A percentile compares a stretch with the other conserved stretches of the same genome.
phyloP scores from a whole-genome alignment of 2,329 filamentous ascomycete species.

The Periconia macrospinosa region DNA sequence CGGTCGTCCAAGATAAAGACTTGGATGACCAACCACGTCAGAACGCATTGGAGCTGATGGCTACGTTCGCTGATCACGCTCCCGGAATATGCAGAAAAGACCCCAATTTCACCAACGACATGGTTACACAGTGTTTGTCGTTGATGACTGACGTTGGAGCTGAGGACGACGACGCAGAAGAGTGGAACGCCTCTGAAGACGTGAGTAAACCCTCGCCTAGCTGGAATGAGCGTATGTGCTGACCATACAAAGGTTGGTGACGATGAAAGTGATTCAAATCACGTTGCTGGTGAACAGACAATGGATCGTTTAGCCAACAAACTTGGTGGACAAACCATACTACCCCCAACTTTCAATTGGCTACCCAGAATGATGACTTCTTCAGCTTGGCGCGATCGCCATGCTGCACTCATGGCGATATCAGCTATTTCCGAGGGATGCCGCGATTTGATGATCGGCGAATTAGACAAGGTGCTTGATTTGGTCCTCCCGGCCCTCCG shows the following conservation, averaged over 20 bases:
- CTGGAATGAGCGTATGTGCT: background rate
- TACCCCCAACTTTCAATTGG: constrained; percentile 95
- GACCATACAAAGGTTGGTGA: constrained; percentile 69
- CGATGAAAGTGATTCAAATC: constrained; percentile 95
- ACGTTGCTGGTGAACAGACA: constrained; percentile 95
- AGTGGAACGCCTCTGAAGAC: constrained; percentile 93
- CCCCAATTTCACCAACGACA: constrained; percentile 84
- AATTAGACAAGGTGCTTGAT: constrained; percentile 90
- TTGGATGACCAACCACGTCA: constrained; percentile 87
- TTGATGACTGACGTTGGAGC: constrained; percentile 96
- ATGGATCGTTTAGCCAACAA: constrained; percentile 99
- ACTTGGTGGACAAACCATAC: constrained; percentile 87
- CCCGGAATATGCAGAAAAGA: constrained; percentile 96
- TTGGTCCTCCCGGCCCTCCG: constrained; percentile 90
- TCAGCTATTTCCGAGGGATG: constrained; percentile 98
- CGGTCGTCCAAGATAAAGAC: constrained; percentile 94
- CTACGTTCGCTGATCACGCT: constrained; percentile 93
- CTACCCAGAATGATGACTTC: constrained; percentile 97
- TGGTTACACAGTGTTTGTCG: constrained; percentile 98
- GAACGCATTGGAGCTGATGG: constrained; percentile 95
- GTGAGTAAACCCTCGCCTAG: constrained; percentile 52
- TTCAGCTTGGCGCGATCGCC: constrained; percentile 88
- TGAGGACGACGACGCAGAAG: constrained; percentile 90
- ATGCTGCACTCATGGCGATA: constrained; percentile 97
- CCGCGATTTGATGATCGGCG: constrained; percentile 90